Evolutionary conservation across 169 alveolate species (phyloP), one percentile per base, ranked within the genome.

Genomic region (Plasmodium knowlesi): DNA sequence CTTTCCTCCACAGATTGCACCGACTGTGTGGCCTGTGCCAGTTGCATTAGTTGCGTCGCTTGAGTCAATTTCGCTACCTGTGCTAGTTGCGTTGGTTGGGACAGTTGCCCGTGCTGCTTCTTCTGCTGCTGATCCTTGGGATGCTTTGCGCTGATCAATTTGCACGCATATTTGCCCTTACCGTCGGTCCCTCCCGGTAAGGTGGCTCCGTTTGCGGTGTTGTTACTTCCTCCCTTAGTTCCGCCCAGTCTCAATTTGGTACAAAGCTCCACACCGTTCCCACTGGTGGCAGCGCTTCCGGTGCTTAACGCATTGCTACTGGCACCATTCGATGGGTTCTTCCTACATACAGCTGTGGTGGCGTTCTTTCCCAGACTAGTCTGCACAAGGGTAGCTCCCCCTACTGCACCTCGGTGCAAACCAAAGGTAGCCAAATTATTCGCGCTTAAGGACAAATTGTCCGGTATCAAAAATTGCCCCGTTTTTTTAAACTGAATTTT

Each of bases 401-500:
- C 41, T 67, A 25, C 82, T 6, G 46, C 46, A 73, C 53, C 57
- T 73, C 79, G 53, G 41, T 43, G 71, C 37, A 89, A 39, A 54
- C 72, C 71, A 84, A 39, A n/a, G 37, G 10, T 30, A 25, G n/a
- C 39, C 28, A 37, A n/a, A 39, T 67, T 81, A 16, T 81, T 81
- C 8, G 41, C 25, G 37, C 37, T 70, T 41, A 67, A 25, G 8
- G 94, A 89, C 54, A 89, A 22, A 70, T 89, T 78, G 34, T 89
- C 94, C 8, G 94, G 94, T 80, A 89, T 81, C 72, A 89, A 89
- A 71, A 80, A 89, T 32, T 89, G 94, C 16, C 94, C 94, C 12
- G 94, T 89, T 80, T 89, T 89, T 61, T 89, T 89, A 80, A 89
- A 89, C 37, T 89, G 94, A 2, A 89, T 89, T 89, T 89, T 89